Conservation (phyloP, 2,329 filamentous ascomycete species). For the Periglandula ipomoeae region DNA sequence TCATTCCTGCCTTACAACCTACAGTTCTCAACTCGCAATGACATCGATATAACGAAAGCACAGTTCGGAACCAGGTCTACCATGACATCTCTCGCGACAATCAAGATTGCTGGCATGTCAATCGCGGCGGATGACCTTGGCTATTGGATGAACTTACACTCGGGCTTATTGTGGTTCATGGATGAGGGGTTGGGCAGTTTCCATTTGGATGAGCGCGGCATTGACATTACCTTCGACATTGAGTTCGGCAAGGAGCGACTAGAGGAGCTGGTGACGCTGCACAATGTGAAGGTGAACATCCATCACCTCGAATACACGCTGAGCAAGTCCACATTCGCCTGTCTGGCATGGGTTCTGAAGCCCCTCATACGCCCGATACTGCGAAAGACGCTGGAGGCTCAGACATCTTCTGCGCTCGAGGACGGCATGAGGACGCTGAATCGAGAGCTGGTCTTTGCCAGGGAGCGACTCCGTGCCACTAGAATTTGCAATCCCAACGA, state of each 20-base stretch:
- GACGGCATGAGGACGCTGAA: conserved; percentile 66
- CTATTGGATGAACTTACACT: conserved; percentile 78
- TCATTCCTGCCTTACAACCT: conserved; percentile 85
- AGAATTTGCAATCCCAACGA: conserved; percentile 73
- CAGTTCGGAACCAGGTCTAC: conserved; percentile 51
- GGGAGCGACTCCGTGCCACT: conserved; percentile 78
- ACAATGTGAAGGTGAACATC: conserved; percentile 67
- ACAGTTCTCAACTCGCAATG: conserved; percentile 74
- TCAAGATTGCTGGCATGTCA: conserved; percentile 76
- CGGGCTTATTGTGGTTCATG: conserved; percentile 62
- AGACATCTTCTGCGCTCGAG: conserved; percentile 63
- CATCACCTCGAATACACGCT: conserved; percentile 80
- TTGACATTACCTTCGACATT: conserved; percentile 78
- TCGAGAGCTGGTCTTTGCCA: conserved; percentile 75
- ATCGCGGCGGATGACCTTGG: conserved; percentile 79
- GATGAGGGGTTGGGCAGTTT: conserved; percentile 84
- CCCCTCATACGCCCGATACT: conserved; percentile 75
- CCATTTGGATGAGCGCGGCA: conserved; percentile 73
- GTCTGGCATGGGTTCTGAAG: conserved; percentile 74
- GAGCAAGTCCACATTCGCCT: conserved; percentile 64
- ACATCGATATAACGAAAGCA: conserved; percentile 76
- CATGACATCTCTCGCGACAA: conserved; percentile 61
- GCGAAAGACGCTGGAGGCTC: conserved; percentile 67
- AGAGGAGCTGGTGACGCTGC: conserved; percentile 73
- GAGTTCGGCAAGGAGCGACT: conserved; percentile 70